Conservation (phyloP, 495 filamentous ascomycete genomes). For the Aspergillus coremiiformis region DNA sequence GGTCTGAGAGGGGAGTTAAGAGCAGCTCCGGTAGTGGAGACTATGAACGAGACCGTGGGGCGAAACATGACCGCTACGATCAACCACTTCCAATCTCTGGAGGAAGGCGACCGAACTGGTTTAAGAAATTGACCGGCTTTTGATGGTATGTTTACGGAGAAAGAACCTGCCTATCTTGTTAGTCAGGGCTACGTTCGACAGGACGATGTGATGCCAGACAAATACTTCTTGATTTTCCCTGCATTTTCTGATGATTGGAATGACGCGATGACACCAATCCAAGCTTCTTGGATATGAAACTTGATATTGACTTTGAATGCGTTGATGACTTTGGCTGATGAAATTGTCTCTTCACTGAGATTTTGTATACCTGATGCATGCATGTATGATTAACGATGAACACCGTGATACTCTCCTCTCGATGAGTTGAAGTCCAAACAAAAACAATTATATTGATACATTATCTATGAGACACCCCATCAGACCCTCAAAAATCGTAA, state of each 20-base stretch:
- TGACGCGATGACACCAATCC: slow-evolving; percentile 17
- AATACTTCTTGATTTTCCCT: neutral
- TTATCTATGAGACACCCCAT: neutral
- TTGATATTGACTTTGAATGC: neutral
- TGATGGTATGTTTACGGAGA: slow-evolving; percentile 7
- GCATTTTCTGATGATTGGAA: slow-evolving; percentile 10
- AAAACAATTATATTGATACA: neutral
- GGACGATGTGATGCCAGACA: neutral
- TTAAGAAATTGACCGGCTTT: slow-evolving; percentile 39
- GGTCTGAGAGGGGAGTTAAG: slow-evolving; percentile 25
- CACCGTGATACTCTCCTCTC: neutral
- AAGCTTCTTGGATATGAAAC: neutral
- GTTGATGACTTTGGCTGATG: neutral
- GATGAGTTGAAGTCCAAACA: neutral
- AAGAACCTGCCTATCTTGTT: neutral
- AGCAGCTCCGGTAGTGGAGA: slow-evolving; percentile 38
- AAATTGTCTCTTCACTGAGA: neutral
- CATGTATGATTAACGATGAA: neutral
- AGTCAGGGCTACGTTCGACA: neutral
- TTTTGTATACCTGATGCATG: slow-evolving; percentile 3
- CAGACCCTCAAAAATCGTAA: slow-evolving; percentile 69
- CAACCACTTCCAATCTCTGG: slow-evolving; percentile 21
- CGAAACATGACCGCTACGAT: slow-evolving; percentile 28
- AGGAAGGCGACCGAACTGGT: slow-evolving; percentile 40
- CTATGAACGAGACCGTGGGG: slow-evolving; percentile 37